phyloP scores from a whole-genome alignment of 805 yeast genomes.

The Saturnispora sekii region DNA sequence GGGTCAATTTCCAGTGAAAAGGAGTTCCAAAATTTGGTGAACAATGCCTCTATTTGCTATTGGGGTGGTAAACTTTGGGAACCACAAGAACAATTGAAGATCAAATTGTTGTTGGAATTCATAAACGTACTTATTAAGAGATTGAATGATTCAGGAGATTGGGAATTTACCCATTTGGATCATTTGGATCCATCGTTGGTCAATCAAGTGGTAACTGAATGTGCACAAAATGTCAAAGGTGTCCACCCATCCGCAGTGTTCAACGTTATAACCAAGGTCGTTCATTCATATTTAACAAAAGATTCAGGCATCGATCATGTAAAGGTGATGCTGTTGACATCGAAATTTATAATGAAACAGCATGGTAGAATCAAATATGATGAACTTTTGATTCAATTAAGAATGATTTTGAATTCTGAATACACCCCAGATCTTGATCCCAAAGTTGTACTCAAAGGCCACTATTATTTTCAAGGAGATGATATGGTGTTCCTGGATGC shows the following conservation, averaged over 20 bases:
- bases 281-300: background rate
- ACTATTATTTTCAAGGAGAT: constrained; percentile 24
- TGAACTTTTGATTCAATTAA: constrained; percentile 58
- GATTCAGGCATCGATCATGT: constrained; percentile 10
- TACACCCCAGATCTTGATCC: constrained; percentile 41
- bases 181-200: no score
- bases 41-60: background rate
- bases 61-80: background rate
- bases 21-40: background rate
- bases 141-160: constrained; percentile 9
- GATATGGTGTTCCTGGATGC: constrained; percentile 11
- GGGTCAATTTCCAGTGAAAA: background rate
- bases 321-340: constrained; percentile 14
- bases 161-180: constrained; percentile 7
- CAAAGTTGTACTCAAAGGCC: constrained; percentile 33
- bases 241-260: background rate
- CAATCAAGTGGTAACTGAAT: no score
- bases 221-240: no score
- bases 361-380: constrained; percentile 20
- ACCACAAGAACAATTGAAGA: no score
- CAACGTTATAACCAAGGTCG: background rate
- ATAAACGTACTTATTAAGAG: background rate
- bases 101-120: background rate
- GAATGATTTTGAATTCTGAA: constrained; percentile 53
- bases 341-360: constrained; percentile 5